phyloP scores from a whole-genome alignment of 1,284 basidiomycete species.

The Austroboletus niveus region DNA sequence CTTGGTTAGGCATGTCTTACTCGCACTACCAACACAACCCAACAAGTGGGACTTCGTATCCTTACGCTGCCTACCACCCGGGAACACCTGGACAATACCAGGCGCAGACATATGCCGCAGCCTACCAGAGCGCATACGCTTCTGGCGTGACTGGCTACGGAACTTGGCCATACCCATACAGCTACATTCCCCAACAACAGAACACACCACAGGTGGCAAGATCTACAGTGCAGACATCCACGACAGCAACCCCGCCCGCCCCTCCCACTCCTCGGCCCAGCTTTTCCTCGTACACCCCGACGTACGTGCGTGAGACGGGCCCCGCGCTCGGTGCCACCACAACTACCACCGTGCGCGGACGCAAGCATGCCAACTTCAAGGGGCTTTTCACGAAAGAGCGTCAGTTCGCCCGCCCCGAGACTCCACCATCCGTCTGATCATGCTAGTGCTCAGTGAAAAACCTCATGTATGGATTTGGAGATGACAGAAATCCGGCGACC shows the following conservation, averaged over 20 bases:
- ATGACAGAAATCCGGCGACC: conserved; percentile 82
- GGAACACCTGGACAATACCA: conserved; percentile 36
- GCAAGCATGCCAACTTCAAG: conserved; percentile 63
- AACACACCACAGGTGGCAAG: conserved; percentile 34
- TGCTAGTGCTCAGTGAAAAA: conserved; percentile 61
- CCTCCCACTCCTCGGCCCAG: conserved; percentile 24
- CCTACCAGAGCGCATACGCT: conserved; percentile 44
- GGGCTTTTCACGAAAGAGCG: conserved; percentile 78
- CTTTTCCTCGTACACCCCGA: conserved; percentile 55
- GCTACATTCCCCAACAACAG: conserved; percentile 49
- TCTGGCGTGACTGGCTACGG: conserved; percentile 52
- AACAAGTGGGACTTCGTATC: conserved; percentile 48
- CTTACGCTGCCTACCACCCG: conserved; percentile 51
- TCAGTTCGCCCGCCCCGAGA: conserved; percentile 38
- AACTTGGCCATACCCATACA: conserved; percentile 57
- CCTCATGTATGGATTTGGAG: conserved; percentile 95
- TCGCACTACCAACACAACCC: conserved; percentile 38
- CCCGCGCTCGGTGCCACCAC: conserved; percentile 33
- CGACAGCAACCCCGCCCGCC: conserved; percentile 20
- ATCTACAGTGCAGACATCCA: conserved; percentile 33
- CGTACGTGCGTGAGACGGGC: conserved; percentile 53
- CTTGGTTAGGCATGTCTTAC: conserved; percentile 28
- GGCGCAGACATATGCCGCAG: conserved; percentile 41
- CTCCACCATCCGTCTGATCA: conserved; percentile 6
- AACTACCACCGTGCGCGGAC: conserved; percentile 44